These are phyloP conservation scores for Canavalia gladiata DNA, from an alignment of 306 rosid species.

Conservation along the genomic window DNA sequence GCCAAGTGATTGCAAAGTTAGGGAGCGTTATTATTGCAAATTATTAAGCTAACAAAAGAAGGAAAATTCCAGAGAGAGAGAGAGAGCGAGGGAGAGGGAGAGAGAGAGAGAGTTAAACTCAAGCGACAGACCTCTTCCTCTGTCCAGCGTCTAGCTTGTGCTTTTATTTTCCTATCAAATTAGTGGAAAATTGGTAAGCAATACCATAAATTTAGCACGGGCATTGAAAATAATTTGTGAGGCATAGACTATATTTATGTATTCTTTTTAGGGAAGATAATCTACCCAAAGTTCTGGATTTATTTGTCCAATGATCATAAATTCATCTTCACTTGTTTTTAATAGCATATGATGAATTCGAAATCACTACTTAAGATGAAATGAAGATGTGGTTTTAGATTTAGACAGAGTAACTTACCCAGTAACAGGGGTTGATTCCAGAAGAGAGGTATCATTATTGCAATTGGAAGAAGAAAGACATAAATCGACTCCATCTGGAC, in stretches of 20 bases:
- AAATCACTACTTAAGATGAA: constrained; percentile 14
- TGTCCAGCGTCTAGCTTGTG: constrained; percentile 61
- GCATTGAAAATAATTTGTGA: neutral
- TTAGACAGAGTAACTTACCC: constrained; percentile 51
- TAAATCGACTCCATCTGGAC: constrained; percentile 35
- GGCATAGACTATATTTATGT: neutral
- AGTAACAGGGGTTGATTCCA: constrained; percentile 33
- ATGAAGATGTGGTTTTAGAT: neutral
- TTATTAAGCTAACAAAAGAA: neutral
- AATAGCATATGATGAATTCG: neutral
- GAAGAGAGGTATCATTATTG: constrained; percentile 37
- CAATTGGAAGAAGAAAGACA: constrained; percentile 46
- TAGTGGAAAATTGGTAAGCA: neutral
- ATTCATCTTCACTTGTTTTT: neutral
- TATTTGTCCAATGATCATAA: neutral
- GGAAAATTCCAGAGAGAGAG: neutral
- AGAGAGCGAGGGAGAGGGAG: neutral
- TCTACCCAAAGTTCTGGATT: neutral
- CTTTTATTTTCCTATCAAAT: constrained; percentile 50
- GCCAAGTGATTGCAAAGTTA: constrained; percentile 40
- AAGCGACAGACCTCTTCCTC: constrained; percentile 62
- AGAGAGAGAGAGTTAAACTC: neutral
- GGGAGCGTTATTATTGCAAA: neutral
- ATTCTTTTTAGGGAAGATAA: neutral
- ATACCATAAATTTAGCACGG: neutral